These are phyloP conservation scores for Saccharomycopsis hybrid DNA, from an alignment of 1,139 yeast species.

Conservation along the genomic window DNA sequence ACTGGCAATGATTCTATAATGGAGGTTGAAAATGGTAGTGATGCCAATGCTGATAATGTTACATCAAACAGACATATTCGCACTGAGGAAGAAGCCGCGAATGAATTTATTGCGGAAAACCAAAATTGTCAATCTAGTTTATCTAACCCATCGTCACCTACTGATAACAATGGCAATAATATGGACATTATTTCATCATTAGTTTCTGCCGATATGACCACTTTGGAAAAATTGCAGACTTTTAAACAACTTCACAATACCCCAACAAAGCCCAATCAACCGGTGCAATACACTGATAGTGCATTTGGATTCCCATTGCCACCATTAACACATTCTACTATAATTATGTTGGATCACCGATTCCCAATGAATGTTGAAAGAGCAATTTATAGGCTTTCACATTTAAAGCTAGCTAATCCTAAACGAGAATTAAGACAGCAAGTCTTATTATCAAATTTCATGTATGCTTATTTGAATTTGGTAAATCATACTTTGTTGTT, in stretches of 20 bases:
- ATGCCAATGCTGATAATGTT: too few species aligned
- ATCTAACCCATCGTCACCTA: background rate
- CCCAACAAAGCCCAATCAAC: conserved; percentile 47
- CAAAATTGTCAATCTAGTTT: background rate
- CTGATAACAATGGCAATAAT: background rate
- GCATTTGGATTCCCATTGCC: conserved; percentile 85
- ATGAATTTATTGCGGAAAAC: background rate
- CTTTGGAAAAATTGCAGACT: conserved; percentile 16
- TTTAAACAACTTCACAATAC: conserved; percentile 13
- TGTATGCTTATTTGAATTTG: conserved; percentile 92
- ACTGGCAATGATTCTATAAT: conserved; percentile 16
- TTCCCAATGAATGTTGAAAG: conserved; percentile 94
- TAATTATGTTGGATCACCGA: conserved; percentile 74
- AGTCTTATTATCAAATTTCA: conserved; percentile 85
- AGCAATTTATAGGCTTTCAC: conserved; percentile 88
- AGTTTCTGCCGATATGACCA: conserved; percentile 19
- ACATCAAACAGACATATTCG: background rate
- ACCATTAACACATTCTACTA: conserved; percentile 66
- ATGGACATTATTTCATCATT: conserved; percentile 16
- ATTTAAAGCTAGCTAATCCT: conserved; percentile 88
- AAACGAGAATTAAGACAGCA: conserved; percentile 87
- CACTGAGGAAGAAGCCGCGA: background rate
- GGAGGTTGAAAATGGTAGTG: background rate
- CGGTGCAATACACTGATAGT: conserved; percentile 70
- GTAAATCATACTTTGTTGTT: conserved; percentile 83